Percentiles rank a stretch among this genome's conserved stretches.
These are phyloP conservation scores for Fusarium pininemorale DNA, from an alignment of 2,329 filamentous ascomycete species.

Conservation along the genomic window DNA sequence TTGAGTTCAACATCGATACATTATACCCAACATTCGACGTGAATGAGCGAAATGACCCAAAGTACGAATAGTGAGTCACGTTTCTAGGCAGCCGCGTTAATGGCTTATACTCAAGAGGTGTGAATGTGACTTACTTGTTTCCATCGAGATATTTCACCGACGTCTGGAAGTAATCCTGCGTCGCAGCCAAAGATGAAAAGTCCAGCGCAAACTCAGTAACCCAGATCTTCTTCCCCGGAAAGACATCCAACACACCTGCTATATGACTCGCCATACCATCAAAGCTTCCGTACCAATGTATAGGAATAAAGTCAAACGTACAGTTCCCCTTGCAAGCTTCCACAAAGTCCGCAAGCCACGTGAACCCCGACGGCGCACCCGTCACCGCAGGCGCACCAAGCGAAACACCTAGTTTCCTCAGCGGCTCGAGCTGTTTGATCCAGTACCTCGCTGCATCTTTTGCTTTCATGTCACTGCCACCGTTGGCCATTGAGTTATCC, in stretches of 20 bases:
- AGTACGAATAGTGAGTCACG: background rate
- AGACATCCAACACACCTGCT: background rate
- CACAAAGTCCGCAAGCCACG: background rate
- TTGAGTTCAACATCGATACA: background rate
- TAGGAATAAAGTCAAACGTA: background rate
- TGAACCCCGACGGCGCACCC: background rate
- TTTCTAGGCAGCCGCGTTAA: background rate
- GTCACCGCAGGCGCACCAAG: background rate
- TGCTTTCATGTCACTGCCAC: background rate
- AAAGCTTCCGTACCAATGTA: background rate
- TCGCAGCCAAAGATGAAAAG: background rate
- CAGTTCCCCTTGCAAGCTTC: background rate
- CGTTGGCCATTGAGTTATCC: background rate
- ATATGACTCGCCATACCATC: background rate
- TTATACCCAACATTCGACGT: background rate
- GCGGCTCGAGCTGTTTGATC: background rate
- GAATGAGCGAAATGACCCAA: background rate
- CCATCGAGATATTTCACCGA: background rate
- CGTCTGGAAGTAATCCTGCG: background rate
- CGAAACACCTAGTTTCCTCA: background rate
- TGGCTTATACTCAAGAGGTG: fast-evolving
- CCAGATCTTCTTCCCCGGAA: background rate
- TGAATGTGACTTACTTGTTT: background rate
- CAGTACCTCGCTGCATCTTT: background rate
- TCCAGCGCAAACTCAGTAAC: background rate